Evolutionary conservation across 2,329 filamentous ascomycete species (phyloP).

Genomic region (Hypoxylon sp.): DNA sequence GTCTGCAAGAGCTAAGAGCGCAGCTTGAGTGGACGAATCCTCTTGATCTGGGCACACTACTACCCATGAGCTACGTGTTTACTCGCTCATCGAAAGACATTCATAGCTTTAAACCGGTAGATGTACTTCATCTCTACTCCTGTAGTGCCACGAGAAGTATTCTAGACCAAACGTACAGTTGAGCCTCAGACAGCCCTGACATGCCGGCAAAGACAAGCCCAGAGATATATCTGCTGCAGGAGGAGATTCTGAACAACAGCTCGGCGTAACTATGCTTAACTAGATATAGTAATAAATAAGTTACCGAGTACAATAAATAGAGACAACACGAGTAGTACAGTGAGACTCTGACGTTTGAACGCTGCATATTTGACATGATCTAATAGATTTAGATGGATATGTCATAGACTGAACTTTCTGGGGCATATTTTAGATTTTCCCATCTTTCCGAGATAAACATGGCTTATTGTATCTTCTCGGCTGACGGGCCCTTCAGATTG

Average conservation of each 20-base stretch:
- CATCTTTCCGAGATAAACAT: neutral
- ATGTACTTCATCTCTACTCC: neutral
- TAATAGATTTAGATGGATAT: neutral
- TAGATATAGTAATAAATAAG: neutral
- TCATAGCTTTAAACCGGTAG: neutral
- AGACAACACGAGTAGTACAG: neutral
- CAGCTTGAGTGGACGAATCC: neutral
- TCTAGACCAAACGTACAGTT: neutral
- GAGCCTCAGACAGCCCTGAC: neutral
- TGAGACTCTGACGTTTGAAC: neutral
- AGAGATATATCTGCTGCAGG: neutral
- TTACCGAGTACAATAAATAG: neutral
- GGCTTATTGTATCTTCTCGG: neutral
- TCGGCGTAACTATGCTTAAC: neutral
- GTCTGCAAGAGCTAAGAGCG: neutral
- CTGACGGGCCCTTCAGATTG: neutral
- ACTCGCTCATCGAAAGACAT: neutral
- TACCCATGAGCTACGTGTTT: constrained; percentile 2
- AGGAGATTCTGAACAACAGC: neutral
- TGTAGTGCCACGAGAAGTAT: neutral
- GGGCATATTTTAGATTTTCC: neutral
- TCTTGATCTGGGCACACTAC: neutral
- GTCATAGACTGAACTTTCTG: neutral
- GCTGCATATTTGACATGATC: neutral
- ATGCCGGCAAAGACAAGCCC: neutral